Evolutionary conservation across 2,329 filamentous ascomycete genomes (phyloP), one percentile per base, ranked within the genome.

Genomic region (Botryotinia globosa): DNA sequence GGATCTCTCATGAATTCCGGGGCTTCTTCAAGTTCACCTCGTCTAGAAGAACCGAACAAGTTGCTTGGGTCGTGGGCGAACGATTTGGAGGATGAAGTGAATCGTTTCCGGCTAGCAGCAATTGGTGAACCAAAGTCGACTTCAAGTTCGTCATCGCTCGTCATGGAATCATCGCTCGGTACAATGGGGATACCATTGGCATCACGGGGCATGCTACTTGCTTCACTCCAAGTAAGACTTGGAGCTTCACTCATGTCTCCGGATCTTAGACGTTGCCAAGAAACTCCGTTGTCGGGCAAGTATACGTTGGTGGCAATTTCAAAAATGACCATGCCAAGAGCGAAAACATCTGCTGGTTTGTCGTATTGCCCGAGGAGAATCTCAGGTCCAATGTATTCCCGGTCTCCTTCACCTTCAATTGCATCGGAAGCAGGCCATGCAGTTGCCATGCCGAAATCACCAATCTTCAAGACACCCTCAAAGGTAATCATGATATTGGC

Each of bases 281-380:
- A 93, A 25, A 90, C 88, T 63, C 96, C 96, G 77, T 98, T 97
- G 80, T 98, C 94, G 0, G 96, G 96, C 42, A 99, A 90, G 75
- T 94, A 91, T 68, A 97, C 94, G 79, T 99, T 99, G 75, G 92
- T 94, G 39, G 94, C 95, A 78, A 94, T 96, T 83, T 99, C 96
- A 67, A 98, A 89, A 81, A 97, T 92, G 82, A 98, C 97, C 78
- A 98, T 88, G 69, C 96, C 96, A 44, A 99, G 88, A 18, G 96
- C 93, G 82, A 98, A 99, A 68, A 99, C 88, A 82, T 99, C 96
- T 51, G 94, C 92, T 54, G 95, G 92, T 81, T 95, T 96, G 83
- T 97, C 94, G 77, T 92, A 96, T 75, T 90, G 89, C 59, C 94
- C 95, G 79, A 89, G 89, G 32, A 99, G 88, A 74, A 97, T 94